Evolutionary conservation across 2,329 filamentous ascomycete genomes (phyloP), one percentile per base, ranked within the genome.

Genomic region (Westerdykella ornata): DNA sequence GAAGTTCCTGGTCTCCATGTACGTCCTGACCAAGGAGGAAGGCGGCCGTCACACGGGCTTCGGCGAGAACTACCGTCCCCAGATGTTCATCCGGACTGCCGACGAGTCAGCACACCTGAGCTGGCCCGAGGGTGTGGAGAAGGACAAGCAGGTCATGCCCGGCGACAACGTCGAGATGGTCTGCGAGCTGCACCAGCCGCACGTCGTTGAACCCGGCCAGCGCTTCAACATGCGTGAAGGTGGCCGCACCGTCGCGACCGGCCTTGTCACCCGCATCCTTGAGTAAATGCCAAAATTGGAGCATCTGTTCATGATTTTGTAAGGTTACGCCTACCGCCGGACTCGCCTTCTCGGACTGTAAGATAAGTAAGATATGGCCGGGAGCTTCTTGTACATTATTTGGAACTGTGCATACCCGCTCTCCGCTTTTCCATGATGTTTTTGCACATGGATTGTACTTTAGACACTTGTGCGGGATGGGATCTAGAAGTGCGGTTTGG

Each of bases 111-210:
- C 85, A 61, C 76, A 83, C 43, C 79, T 98, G 59, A 81, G 76
- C 66, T 96, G 90, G 83, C 88, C 89, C 41, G 89, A 92, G 60
- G 85, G 84, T 48, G 84, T 77, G 48, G 82, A 84, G 68, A 83
- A 90, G 57, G 73, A 72, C 68, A 89, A 87, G 77, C 85, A 88
- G 75, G 83, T 96, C 70, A 94, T 95, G 88, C 92, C 92, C 39
- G 92, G 92, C 69, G 92, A 98, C 79, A 98, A 98, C 72, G 81
- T 95, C 54, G 92, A 98, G 77, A 96, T 98, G 89, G 74, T 92
- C 52, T 85, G 88, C 67, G 80, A 84, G 59, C 82, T 95, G 63
- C 80, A 88, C 71, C 75, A 85, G 70, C 87, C 90, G 49, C 80
- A 94, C 61, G 90, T 90, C 45, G 72, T 96, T 50, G 92, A 98